A percentile compares a stretch with the other conserved stretches of the same genome.
phyloP scores from a whole-genome alignment of 2,329 filamentous ascomycete species.

The Talaromyces sp. region DNA sequence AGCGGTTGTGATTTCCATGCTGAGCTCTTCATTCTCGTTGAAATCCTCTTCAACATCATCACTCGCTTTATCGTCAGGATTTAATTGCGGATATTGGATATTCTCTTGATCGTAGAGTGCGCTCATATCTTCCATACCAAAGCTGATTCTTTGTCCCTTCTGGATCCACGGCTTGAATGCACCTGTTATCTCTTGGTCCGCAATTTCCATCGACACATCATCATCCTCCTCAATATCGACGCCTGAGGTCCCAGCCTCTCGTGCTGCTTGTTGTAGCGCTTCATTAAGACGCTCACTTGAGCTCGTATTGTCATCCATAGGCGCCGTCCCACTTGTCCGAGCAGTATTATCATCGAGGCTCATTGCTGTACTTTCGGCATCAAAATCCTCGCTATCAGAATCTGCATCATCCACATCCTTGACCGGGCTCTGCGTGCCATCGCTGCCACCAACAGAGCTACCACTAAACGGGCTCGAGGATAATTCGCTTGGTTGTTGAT shows the following conservation, averaged over 20 bases:
- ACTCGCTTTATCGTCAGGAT: constrained; percentile 12
- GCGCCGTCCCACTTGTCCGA: constrained; percentile 63
- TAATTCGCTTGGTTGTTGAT: constrained; percentile 65
- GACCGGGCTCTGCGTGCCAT: constrained; percentile 38
- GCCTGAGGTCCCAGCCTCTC: constrained; percentile 70
- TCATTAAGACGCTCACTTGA: constrained; percentile 75
- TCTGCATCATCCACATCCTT: constrained; percentile 49
- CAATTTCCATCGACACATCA: constrained; percentile 79
- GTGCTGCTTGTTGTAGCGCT: constrained; percentile 71
- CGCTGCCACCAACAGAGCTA: constrained; percentile 49
- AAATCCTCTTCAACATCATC: constrained; percentile 39
- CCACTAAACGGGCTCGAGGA: constrained; percentile 78
- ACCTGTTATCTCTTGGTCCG: constrained; percentile 57
- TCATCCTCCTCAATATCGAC: constrained; percentile 61
- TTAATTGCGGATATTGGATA: constrained; percentile 32
- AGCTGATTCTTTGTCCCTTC: constrained; percentile 42
- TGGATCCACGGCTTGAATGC: constrained; percentile 52
- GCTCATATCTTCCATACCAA: constrained; percentile 45
- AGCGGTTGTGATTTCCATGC: constrained; percentile 88
- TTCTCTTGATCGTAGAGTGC: constrained; percentile 49
- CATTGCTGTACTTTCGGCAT: constrained; percentile 74
- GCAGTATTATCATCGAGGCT: constrained; percentile 76
- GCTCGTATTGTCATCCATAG: constrained; percentile 58
- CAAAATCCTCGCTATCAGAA: constrained; percentile 47
- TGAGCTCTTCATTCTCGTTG: constrained; percentile 66